These are phyloP conservation scores for Hibiscus trionum DNA, from an alignment of 345 rosid genomes.

Conservation along the genomic window DNA sequence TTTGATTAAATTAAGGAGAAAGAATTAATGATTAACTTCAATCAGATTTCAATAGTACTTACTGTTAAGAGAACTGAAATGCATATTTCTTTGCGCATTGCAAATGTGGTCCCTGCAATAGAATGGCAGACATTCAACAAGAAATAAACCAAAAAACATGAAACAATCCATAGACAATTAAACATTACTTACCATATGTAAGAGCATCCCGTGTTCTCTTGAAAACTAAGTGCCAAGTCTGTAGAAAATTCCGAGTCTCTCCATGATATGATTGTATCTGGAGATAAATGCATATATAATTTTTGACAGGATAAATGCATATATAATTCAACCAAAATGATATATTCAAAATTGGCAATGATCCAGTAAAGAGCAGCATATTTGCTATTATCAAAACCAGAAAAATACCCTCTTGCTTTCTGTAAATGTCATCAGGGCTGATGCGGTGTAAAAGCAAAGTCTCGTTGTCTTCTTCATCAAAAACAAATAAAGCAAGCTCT, in stretches of 20 bases:
- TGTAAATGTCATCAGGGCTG: slow-evolving; percentile 64
- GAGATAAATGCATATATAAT: slow-evolving; percentile 6
- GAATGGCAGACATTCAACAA: too few relatives aligned
- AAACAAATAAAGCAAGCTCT: slow-evolving; percentile 63
- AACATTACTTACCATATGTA: slow-evolving; percentile 52
- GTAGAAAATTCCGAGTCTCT: slow-evolving; percentile 83
- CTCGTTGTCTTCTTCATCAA: slow-evolving; percentile 81
- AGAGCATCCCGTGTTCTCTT: slow-evolving; percentile 89
- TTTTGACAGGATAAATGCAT: slow-evolving; percentile 1
- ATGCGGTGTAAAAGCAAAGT: slow-evolving; percentile 75
- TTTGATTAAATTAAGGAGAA: not conserved
- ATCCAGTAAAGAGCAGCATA: too few relatives aligned
- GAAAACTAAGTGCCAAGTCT: slow-evolving; percentile 94
- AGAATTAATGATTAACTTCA: not conserved
- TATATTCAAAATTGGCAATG: too few relatives aligned
- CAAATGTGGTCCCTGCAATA: slow-evolving; percentile 71
- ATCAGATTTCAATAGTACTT: slow-evolving; percentile 23
- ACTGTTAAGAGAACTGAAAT: slow-evolving; percentile 74
- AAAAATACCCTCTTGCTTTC: slow-evolving; percentile 75
- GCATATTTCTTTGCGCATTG: slow-evolving; percentile 73
- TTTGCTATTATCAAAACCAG: slow-evolving; percentile 4
- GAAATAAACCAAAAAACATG: too few relatives aligned
- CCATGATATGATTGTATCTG: slow-evolving; percentile 98
- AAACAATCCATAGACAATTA: too few relatives aligned
- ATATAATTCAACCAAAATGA: not conserved